phyloP scores from a whole-genome alignment of 805 yeast genomes.

The Candida ascalaphidarum region DNA sequence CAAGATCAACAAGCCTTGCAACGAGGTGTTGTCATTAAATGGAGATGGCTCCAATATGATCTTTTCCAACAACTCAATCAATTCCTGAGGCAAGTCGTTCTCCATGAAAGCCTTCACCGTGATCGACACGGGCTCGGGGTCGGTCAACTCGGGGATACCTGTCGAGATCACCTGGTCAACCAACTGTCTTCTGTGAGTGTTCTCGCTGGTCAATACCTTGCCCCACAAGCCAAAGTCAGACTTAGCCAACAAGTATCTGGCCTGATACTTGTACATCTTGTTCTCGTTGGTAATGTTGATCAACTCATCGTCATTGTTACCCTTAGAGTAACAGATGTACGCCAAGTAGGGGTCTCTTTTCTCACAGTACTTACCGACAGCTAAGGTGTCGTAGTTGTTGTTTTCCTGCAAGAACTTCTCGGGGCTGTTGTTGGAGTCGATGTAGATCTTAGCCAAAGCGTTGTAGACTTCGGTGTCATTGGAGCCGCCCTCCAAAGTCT shows the following conservation, averaged over 20 bases:
- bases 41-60: slow-evolving; percentile 96
- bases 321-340: slow-evolving; percentile 94
- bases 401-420: slow-evolving; percentile 94
- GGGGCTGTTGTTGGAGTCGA: slow-evolving; percentile 95
- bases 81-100: slow-evolving; percentile 84
- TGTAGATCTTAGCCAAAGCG: slow-evolving; percentile 94
- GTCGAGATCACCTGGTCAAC: slow-evolving; percentile 92
- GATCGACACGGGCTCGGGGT: slow-evolving; percentile 88
- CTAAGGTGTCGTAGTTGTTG: slow-evolving; percentile 80
- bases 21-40: slow-evolving; percentile 87
- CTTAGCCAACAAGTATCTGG: slow-evolving; percentile 84
- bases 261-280: slow-evolving; percentile 97
- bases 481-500: slow-evolving; percentile 74
- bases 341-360: slow-evolving; percentile 98
- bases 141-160: slow-evolving; percentile 89
- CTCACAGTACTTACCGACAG: slow-evolving; percentile 97
- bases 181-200: slow-evolving; percentile 81
- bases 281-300: slow-evolving; percentile 91
- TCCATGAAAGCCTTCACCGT: slow-evolving; percentile 96
- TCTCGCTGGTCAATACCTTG: slow-evolving; percentile 64
- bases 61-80: slow-evolving; percentile 91
- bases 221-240: slow-evolving; percentile 84
- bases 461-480: slow-evolving; percentile 89
- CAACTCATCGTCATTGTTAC: slow-evolving; percentile 83
- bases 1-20: slow-evolving; percentile 85